Evolutionary conservation across 768 basidiomycete species (phyloP).

Genomic region (Exidia glandulosa): DNA sequence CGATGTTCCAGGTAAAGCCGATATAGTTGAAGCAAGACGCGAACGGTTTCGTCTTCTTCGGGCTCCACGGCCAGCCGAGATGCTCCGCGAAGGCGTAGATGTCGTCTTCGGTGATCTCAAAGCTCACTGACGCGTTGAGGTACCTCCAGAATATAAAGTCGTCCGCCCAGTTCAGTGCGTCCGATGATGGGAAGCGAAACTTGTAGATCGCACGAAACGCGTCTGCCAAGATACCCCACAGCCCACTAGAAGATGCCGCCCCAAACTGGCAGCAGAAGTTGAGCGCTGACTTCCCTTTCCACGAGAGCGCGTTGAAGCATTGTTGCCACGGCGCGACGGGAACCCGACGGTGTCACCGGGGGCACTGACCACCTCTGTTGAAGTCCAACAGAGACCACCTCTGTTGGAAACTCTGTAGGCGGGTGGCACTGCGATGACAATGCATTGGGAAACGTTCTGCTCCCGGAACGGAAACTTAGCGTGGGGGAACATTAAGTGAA

Average conservation of each 20-base stretch:
- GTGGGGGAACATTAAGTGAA: too few species aligned
- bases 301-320: constrained; percentile 13
- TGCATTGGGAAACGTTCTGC: too few species aligned
- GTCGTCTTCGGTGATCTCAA: constrained; percentile 9
- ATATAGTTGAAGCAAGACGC: background rate
- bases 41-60: background rate
- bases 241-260: constrained; percentile 14
- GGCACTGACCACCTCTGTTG: too few species aligned
- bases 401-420: too few species aligned
- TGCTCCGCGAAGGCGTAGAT: constrained; percentile 17
- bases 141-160: constrained; percentile 20
- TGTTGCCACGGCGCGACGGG: constrained; percentile 21
- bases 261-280: constrained; percentile 25
- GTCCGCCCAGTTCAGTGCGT: constrained; percentile 29
- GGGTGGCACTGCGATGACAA: too few species aligned
- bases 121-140: background rate
- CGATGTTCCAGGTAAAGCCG: background rate
- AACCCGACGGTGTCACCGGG: constrained; percentile 10
- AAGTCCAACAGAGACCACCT: too few species aligned
- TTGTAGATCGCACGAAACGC: constrained; percentile 20
- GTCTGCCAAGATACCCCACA: constrained; percentile 23
- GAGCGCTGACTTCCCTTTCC: constrained; percentile 18
- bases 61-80: constrained; percentile 28
- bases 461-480: too few species aligned
- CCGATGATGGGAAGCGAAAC: constrained; percentile 8